Evolutionary conservation across 2,329 filamentous ascomycete species (phyloP).

Genomic region (Ophidiomyces ophidiicola): DNA sequence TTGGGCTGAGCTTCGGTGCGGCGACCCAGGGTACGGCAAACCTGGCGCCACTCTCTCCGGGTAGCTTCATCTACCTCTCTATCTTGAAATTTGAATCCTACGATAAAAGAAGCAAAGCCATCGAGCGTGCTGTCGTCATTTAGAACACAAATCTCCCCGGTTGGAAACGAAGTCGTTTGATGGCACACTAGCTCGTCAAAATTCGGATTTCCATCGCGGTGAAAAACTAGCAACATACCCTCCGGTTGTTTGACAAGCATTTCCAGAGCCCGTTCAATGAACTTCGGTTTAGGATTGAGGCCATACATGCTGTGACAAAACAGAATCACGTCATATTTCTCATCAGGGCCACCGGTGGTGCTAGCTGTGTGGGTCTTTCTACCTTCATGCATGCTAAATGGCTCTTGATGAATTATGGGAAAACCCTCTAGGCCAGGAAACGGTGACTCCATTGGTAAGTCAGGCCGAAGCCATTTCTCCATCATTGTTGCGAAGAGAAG

Average conservation of each 20-base stretch:
- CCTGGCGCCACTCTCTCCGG: slow-evolving; percentile 13
- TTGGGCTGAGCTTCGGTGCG: slow-evolving; percentile 27
- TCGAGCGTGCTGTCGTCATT: slow-evolving; percentile 39
- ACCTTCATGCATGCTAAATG: slow-evolving; percentile 30
- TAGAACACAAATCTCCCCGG: slow-evolving; percentile 33
- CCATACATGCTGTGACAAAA: slow-evolving; percentile 56
- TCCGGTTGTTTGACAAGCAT: slow-evolving; percentile 38
- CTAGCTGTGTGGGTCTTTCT: slow-evolving; percentile 15
- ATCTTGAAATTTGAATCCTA: slow-evolving; percentile 34
- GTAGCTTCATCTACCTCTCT: slow-evolving; percentile 23
- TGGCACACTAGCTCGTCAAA: slow-evolving; percentile 41
- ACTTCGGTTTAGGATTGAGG: slow-evolving; percentile 39
- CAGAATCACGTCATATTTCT: slow-evolving; percentile 45
- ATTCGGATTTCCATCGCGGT: slow-evolving; percentile 36
- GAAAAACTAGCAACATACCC: slow-evolving; percentile 42
- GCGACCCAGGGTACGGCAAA: slow-evolving; percentile 33
- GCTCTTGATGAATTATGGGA: slow-evolving; percentile 29
- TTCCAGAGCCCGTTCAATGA: slow-evolving; percentile 37
- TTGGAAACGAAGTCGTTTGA: slow-evolving; percentile 37
- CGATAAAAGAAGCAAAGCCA: slow-evolving; percentile 42
- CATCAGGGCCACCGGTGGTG: slow-evolving; percentile 17
- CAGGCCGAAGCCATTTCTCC: slow-evolving; percentile 32
- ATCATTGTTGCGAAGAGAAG: slow-evolving; percentile 35
- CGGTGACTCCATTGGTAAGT: slow-evolving; percentile 21
- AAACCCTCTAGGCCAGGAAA: slow-evolving; percentile 34